A percentile compares a stretch with the other conserved stretches of the same genome.
Evolutionary conservation across 2,329 filamentous ascomycete species (phyloP).

Genomic region (Ophiosphaerella herpotricha): DNA sequence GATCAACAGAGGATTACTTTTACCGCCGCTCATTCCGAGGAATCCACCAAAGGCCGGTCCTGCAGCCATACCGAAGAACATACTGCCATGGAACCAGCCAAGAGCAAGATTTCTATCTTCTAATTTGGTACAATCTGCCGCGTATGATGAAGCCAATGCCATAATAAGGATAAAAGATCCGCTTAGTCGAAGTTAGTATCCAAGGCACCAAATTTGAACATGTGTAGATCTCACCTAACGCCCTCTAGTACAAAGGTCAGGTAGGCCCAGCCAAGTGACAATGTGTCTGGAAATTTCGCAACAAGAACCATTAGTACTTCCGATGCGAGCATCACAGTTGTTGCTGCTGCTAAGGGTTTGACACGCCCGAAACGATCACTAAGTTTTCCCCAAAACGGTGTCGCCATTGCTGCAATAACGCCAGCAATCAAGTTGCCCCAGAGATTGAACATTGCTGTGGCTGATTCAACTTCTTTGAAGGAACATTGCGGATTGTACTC

Average conservation of each 20-base stretch:
- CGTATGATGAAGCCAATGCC: not conserved
- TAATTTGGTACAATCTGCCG: not conserved
- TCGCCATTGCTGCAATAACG: not conserved
- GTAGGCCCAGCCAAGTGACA: not conserved
- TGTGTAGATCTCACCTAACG: not conserved
- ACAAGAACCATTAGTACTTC: not conserved
- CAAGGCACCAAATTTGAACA: not conserved
- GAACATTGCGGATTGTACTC: not conserved
- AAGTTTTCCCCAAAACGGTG: not conserved
- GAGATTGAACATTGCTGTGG: not conserved
- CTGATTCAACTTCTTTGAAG: not conserved
- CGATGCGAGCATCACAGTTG: not conserved
- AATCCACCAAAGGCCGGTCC: not conserved
- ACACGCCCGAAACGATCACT: not conserved
- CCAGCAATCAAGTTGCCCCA: not conserved
- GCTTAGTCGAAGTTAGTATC: not conserved
- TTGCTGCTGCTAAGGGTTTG: not conserved
- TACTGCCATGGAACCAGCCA: not conserved
- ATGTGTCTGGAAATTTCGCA: not conserved
- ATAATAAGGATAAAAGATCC: not conserved
- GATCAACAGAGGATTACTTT: not conserved
- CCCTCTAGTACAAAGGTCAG: not conserved
- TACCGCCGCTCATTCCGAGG: not conserved
- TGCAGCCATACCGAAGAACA: slow-evolving; percentile 1
- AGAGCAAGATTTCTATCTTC: not conserved